Conservation (phyloP, 371 early-diverging fungal genomes). For the Rhizomucor pusillus region DNA sequence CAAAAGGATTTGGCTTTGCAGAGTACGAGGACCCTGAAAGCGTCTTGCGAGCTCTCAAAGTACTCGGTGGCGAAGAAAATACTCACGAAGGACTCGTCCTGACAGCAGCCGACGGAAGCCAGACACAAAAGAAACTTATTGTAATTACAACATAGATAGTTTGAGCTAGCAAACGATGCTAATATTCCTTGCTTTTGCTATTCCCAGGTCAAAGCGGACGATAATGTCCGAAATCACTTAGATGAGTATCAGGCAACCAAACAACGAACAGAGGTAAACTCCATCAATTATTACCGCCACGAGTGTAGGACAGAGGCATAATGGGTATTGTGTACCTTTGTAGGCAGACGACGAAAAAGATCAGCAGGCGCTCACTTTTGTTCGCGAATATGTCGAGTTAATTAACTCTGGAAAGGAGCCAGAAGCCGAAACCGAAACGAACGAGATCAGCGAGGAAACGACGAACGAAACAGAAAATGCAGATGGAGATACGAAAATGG, state of each 20-base stretch:
- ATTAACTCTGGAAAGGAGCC: conserved; percentile 35
- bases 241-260: conserved; percentile 50
- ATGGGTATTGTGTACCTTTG: background rate
- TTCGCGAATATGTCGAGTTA: conserved; percentile 16
- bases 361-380: conserved; percentile 16
- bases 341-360: conserved; percentile 42
- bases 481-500: conserved; percentile 1
- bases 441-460: background rate
- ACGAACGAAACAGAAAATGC: background rate
- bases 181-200: background rate
- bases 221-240: conserved; percentile 61
- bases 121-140: conserved; percentile 57
- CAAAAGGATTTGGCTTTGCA: conserved; percentile 82
- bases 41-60: conserved; percentile 65
- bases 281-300: too few relatives aligned
- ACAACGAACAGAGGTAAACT: too few relatives aligned
- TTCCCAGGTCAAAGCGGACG: conserved; percentile 66
- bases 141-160: conserved; percentile 23
- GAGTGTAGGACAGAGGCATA: too few relatives aligned
- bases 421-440: background rate
- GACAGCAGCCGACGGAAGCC: conserved; percentile 58
- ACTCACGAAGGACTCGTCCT: conserved; percentile 44
- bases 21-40: conserved; percentile 72
- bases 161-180: background rate
- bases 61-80: conserved; percentile 67